A percentile compares a stretch with the other conserved stretches of the same genome.
Conservation (phyloP, 2,329 filamentous ascomycete genomes). For the Diplodia intermedia region DNA sequence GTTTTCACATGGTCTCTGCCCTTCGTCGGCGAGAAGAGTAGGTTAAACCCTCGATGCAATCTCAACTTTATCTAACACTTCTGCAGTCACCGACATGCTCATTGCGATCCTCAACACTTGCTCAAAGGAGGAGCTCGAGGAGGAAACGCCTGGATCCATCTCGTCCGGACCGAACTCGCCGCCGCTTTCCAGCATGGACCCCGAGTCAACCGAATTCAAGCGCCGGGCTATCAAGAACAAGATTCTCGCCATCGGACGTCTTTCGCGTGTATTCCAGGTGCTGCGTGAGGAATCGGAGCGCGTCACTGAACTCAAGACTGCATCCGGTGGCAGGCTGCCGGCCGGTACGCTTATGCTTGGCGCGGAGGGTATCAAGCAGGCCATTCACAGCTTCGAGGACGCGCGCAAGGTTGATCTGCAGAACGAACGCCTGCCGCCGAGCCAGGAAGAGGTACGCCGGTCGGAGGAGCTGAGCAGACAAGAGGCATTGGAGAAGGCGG, state of each 20-base stretch:
- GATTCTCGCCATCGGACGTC: conserved; percentile 93
- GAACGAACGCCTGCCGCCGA: conserved; percentile 93
- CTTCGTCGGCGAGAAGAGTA: conserved; percentile 92
- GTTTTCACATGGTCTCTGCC: conserved; percentile 99
- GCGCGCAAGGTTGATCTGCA: conserved; percentile 95
- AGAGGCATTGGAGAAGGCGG: conserved; percentile 84
- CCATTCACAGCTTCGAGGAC: conserved; percentile 96
- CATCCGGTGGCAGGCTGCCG: conserved; percentile 87
- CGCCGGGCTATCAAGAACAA: conserved; percentile 99
- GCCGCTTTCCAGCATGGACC: conserved; percentile 70
- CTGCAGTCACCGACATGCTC: conserved; percentile 87
- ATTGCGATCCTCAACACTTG: conserved; percentile 98
- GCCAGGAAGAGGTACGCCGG: conserved; percentile 86
- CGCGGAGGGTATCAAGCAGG: conserved; percentile 97
- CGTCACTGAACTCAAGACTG: conserved; percentile 97
- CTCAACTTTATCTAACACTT: not conserved
- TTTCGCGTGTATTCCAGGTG: conserved; percentile 98
- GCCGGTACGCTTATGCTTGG: conserved; percentile 97
- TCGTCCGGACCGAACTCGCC: conserved; percentile 77
- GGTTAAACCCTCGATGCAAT: conserved; percentile 29
- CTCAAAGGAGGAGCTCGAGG: conserved; percentile 95
- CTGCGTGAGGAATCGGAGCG: conserved; percentile 95
- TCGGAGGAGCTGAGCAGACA: conserved; percentile 82
- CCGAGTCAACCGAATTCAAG: conserved; percentile 91
- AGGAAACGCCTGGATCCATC: conserved; percentile 75